Conservation (phyloP, 805 yeast genomes). For the Suhomyces emberorum region DNA sequence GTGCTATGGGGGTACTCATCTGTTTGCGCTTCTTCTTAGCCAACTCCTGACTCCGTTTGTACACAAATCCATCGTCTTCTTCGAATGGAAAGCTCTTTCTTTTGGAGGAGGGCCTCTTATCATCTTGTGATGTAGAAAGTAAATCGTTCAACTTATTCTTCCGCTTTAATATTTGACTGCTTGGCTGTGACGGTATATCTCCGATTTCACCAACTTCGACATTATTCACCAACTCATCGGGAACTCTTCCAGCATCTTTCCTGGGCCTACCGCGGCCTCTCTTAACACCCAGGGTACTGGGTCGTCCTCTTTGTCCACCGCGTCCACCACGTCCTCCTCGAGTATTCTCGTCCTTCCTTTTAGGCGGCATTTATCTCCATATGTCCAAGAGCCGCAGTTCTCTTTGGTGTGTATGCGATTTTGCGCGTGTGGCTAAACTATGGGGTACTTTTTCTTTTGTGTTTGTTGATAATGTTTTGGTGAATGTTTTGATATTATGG, state of each 20-base stretch:
- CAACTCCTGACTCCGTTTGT: slow-evolving; percentile 22
- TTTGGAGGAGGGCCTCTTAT: not conserved
- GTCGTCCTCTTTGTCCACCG: no score
- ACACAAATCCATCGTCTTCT: slow-evolving; percentile 34
- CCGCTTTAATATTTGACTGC: slow-evolving; percentile 14
- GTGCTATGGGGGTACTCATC: slow-evolving; percentile 24
- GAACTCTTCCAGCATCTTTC: no score
- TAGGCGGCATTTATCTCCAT: slow-evolving; percentile 5
- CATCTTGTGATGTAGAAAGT: slow-evolving; percentile 6
- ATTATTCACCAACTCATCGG: no score
- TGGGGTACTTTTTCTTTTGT: not conserved
- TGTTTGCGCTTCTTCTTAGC: slow-evolving; percentile 8
- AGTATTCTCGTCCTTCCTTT: slow-evolving; percentile 1
- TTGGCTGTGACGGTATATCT: slow-evolving; percentile 1
- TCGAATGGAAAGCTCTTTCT: slow-evolving; percentile 11
- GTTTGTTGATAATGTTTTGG: slow-evolving; percentile 2
- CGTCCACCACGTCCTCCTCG: not conserved
- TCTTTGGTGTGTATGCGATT: no score
- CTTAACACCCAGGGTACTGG: not conserved
- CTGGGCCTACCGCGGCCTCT: not conserved
- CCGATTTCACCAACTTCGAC: not conserved
- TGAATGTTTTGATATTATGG: slow-evolving; percentile 3
- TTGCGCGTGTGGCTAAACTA: no score
- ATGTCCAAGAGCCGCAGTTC: no score
- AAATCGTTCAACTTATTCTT: slow-evolving; percentile 19